Evolutionary conservation across 164 flowering plant genomes (phyloP), one percentile per base, ranked within the genome.

Genomic region (Vitis rotundifolia): DNA sequence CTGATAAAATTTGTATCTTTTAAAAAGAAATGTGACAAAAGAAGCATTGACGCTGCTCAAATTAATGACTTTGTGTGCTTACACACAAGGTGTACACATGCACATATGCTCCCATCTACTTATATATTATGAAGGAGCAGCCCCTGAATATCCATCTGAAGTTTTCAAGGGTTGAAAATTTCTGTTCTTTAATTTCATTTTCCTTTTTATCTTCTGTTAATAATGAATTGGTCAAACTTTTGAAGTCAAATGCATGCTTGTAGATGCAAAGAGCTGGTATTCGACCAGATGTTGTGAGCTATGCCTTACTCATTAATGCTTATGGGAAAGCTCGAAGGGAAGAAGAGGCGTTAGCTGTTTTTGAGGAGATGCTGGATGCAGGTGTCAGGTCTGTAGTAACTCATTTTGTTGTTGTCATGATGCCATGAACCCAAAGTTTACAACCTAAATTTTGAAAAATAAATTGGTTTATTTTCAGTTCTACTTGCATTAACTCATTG

Each of bases 361-460:
- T 96, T 79, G 99, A 96, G 73, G 98, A 90, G 78, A 93, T 96
- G 99, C 88, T 96, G 72, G 97, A 91, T 84, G 94, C 98, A 48
- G 91, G 93, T 73, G 93, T 96, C 76, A 89, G 97, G 99, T 96
- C 49, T 59, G 79, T 77, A 3, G 55, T 13, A 29, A 51, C 19
- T 63, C 14, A 37, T 11, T 53, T 49, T 50, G 10, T 18, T 50
- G 37, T 59, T 44, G 3, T 56, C 11, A n/a, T 58, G 69, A 66
- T 9, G 13, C 18, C 2, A 15, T 13, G 37, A 51, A 3, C 28
- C 2, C 3, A 51, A 64, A 47, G 58, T 51, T 64, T 11, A 49
- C 1, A 18, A 16, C 9, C 18, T 31, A 8, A 28, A 29, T 9
- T 19, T 9, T 5, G 18, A 9, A 26, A 59, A 13, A 59, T 12